Base-by-base conservation (phyloP, 306 rosid genomes). In the Nissolia schottii region DNA sequence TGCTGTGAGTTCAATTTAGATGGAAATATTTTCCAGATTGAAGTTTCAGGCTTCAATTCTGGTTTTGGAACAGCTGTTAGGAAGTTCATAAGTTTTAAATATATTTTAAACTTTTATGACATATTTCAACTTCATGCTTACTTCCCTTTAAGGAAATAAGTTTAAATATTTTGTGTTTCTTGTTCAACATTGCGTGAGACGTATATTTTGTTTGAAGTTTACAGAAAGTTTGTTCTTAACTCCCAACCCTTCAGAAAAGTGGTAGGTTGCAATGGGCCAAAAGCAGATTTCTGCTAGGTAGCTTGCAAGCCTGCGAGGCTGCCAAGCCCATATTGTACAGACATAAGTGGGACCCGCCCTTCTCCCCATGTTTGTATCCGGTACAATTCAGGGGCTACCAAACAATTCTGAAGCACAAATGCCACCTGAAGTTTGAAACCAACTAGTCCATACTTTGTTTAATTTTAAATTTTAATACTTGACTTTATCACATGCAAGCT, bases 1-100 rank as follows among this genome's bases (percentile, higher is more conserved):
- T 53, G 92, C 92, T 70, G 97, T 92, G 85, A 92, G 97, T 86
- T 48, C 15, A 82, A 68, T 19, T 70, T 43, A 16, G 38, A 54
- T 80, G 59, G 22, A 49, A 43, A 59, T 34, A 38, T 3, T 4
- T 75, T 41, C n/a, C n/a, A 28, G 9, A 56, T 7, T 41, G 59
- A 55, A 14, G 67, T 74, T 64, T 40, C 20, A 35, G 40, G 64
- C 68, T 4, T 62, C 31, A 31, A 5, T 43, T 19, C 23, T 27
- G 20, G 18, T 43, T 75, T 37, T 49, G 12, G 18, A 49, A 50
- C 12, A 64, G 20, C 24, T 32, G 8, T 64, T 34, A 18, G 55
- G 40, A 64, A 57, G 35, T 54, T 55, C 53, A 56, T 20, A 14
- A 1, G 6, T 16, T 14, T n/a, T 64, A 24, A 56, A 54, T 45